phyloP scores from a whole-genome alignment of 2,329 filamentous ascomycete genomes.

The Colletotrichum gigasporum region DNA sequence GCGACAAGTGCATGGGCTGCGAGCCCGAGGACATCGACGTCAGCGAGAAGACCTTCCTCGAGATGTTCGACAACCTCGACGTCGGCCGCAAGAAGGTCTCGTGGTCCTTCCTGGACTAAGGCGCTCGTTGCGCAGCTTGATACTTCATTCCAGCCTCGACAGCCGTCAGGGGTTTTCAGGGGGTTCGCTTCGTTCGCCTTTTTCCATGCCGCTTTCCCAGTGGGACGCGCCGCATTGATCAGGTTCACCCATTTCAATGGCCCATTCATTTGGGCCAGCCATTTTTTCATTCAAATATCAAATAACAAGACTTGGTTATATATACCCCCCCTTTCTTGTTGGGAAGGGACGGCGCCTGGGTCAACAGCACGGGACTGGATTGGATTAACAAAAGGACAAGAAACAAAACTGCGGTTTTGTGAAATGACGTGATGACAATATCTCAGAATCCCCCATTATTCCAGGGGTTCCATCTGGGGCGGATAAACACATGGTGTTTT shows the following conservation, averaged over 20 bases:
- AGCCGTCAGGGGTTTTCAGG: not conserved
- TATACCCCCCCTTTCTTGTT: not conserved
- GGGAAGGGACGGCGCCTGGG: slow-evolving; percentile 17
- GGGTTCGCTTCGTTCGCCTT: not conserved
- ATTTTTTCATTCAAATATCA: not conserved
- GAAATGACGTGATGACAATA: slow-evolving; percentile 31
- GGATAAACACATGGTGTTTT: slow-evolving; percentile 17
- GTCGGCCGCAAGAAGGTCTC: slow-evolving; percentile 51
- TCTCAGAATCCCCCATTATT: slow-evolving; percentile 6
- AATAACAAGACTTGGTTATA: not conserved
- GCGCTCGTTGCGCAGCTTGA: not conserved
- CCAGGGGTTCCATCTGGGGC: not conserved
- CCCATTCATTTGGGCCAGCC: not conserved
- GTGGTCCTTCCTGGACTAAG: slow-evolving; percentile 58
- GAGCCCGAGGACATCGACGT: slow-evolving; percentile 65
- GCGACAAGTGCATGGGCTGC: slow-evolving; percentile 83
- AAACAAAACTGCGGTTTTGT: slow-evolving; percentile 16
- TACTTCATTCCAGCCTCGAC: slow-evolving; percentile 3
- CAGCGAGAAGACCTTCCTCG: slow-evolving; percentile 63
- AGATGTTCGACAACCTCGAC: slow-evolving; percentile 57
- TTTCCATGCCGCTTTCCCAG: slow-evolving; percentile 5
- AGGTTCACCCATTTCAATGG: not conserved
- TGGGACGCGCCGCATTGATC: not conserved
- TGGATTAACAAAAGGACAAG: slow-evolving; percentile 20
- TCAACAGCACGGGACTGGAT: slow-evolving; percentile 23